Conservation (phyloP, 2,329 filamentous ascomycete species). For the Exophiala sp. region DNA sequence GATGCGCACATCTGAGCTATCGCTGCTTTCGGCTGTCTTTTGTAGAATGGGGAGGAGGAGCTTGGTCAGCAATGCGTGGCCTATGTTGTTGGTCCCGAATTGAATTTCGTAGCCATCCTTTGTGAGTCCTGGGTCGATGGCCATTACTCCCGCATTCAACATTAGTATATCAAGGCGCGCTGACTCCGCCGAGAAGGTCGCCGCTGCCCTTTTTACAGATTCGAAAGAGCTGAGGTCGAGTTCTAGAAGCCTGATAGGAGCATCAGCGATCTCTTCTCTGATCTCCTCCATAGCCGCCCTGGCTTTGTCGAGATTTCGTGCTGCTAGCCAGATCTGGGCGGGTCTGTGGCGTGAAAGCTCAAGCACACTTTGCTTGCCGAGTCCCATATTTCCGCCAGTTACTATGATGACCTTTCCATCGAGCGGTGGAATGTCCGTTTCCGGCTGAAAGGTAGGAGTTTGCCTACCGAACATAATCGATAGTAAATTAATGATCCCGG, state of each 20-base stretch:
- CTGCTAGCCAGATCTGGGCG: constrained; percentile 45
- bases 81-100: constrained; percentile 51
- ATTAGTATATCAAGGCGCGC: constrained; percentile 3
- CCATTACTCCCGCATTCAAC: constrained; percentile 44
- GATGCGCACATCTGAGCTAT: constrained; percentile 25
- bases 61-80: constrained; percentile 45
- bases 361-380: constrained; percentile 46
- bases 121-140: constrained; percentile 32
- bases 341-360: constrained; percentile 46
- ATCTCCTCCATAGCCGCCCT: constrained; percentile 38
- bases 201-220: constrained; percentile 43
- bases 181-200: constrained; percentile 15
- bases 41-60: constrained; percentile 35
- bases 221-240: constrained; percentile 47
- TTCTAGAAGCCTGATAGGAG: constrained; percentile 36
- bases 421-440: constrained; percentile 38
- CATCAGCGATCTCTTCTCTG: constrained; percentile 25
- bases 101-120: constrained; percentile 50
- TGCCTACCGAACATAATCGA: no score
- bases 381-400: constrained; percentile 46
- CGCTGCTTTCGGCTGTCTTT: constrained; percentile 18
- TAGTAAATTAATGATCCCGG: no score
- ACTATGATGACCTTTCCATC: constrained; percentile 44
- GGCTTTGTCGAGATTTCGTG: constrained; percentile 35
- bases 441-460: constrained; percentile 11